Evolutionary conservation across 768 basidiomycete genomes (phyloP), one percentile per base, ranked within the genome.

Genomic region (Obba rivulosa): DNA sequence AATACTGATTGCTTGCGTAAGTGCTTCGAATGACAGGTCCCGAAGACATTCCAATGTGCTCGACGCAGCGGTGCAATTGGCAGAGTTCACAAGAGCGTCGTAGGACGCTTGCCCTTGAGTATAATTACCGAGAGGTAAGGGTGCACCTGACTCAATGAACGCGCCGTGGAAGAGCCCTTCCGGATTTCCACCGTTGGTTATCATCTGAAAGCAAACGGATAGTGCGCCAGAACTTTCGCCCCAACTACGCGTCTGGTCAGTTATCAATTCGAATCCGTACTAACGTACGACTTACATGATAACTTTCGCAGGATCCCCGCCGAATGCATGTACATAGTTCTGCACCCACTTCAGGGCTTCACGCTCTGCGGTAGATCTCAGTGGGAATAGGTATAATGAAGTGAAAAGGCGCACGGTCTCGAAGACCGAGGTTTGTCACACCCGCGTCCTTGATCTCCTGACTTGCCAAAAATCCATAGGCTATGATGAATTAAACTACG

Each of bases 21-120:
- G 55, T 5, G 47, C 48, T 0, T 36, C 45, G 34, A 64, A 71
- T 0, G 71, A 66, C 3, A 67, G 66, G 1, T 50, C 50, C 11
- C 76, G 69, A n/a, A 80, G 60, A 53, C 78, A 79, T 0, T 56
- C 54, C 2, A 79, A 59, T 0, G 71, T 75, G 52, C 76, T 70
- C 0, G 43, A 13, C 1, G 63, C 41, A 1, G 50, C 41, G 0
- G 57, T 10, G 49, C 78, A 80, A 4, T 69, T 69, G 0, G 69
- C 66, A 3, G 62, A 51, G 4, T 45, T 23, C 0, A 73, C 76
- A n/a, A 80, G 58, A 0, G 49, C 44, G 51, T 79, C 74, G 47
- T 76, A 79, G 35, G 64, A 62, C 0, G 9, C 23, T 55, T 76
- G 74, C 24, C 52, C 49, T 24, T 59, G 49, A 9, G 56, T 22